Conservation (phyloP, 1,139 yeast species). For the Protomyces macrosporus region DNA sequence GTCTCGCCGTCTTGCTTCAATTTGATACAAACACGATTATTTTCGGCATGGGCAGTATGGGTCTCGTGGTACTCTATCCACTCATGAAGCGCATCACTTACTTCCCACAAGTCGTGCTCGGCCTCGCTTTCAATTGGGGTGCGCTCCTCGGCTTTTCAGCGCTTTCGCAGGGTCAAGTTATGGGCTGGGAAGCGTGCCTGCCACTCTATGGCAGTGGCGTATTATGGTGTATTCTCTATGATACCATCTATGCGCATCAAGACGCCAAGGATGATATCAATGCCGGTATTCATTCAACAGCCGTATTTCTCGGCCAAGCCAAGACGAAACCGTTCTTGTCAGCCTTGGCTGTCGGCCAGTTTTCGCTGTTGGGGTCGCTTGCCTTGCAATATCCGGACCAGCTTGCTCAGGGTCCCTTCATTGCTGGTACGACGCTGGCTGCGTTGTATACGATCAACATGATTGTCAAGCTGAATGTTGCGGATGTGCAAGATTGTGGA, state of each 20-base stretch:
- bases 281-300: constrained; percentile 93
- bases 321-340: constrained; percentile 60
- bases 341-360: constrained; percentile 61
- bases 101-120: constrained; percentile 79
- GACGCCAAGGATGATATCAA: constrained; percentile 79
- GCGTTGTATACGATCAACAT: constrained; percentile 12
- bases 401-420: not conserved
- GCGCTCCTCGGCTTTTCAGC: constrained; percentile 93
- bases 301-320: constrained; percentile 81
- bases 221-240: constrained; percentile 93
- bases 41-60: constrained; percentile 74
- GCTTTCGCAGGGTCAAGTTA: constrained; percentile 56
- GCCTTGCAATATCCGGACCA: not conserved
- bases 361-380: constrained; percentile 45
- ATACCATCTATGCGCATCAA: constrained; percentile 95
- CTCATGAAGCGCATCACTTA: constrained; percentile 88
- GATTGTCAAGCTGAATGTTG: constrained; percentile 6
- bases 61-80: constrained; percentile 82
- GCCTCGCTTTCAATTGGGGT: constrained; percentile 92
- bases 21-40: constrained; percentile 71
- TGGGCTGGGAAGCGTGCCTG: constrained; percentile 60
- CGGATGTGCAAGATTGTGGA: constrained; percentile 12
- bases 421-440: constrained; percentile 11
- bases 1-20: constrained; percentile 63
- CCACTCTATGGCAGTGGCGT: constrained; percentile 74